A percentile compares a stretch with the other conserved stretches of the same genome.
These are phyloP conservation scores for Tricholomella constricta DNA, from an alignment of 768 basidiomycete genomes.

Conservation along the genomic window DNA sequence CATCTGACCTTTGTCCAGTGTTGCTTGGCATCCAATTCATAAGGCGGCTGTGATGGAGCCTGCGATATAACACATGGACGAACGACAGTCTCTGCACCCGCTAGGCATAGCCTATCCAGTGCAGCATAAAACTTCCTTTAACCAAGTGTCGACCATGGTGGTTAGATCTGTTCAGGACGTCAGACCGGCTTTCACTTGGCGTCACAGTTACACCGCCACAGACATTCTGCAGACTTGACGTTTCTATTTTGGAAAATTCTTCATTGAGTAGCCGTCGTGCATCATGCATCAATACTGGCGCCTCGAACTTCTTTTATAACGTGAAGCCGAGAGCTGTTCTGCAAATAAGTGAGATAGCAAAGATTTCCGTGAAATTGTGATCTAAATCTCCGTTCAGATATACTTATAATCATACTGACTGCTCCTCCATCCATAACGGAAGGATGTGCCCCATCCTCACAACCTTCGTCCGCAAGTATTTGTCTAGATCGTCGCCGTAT, in stretches of 20 bases:
- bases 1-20: not conserved
- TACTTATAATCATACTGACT: slow-evolving; percentile 22
- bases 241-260: not conserved
- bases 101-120: too few species aligned
- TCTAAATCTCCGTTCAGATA: slow-evolving; percentile 7
- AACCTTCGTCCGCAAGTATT: slow-evolving; percentile 96
- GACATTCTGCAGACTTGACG: not conserved
- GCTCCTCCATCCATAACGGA: slow-evolving; percentile 52
- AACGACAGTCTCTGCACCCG: not conserved
- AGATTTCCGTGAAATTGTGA: not conserved
- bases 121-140: too few species aligned
- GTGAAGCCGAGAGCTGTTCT: not conserved
- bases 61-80: too few species aligned
- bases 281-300: not conserved
- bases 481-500: slow-evolving; percentile 85
- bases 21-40: not conserved
- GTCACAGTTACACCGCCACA: not conserved
- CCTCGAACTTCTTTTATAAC: not conserved
- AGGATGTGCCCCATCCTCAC: slow-evolving; percentile 96
- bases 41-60: not conserved
- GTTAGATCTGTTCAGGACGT: too few species aligned
- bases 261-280: not conserved
- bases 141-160: too few species aligned
- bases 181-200: not conserved
- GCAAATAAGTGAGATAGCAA: slow-evolving; percentile 4